Evolutionary conservation across 2,329 filamentous ascomycete genomes (phyloP), one percentile per base, ranked within the genome.

Genomic region (Ilyonectria robusta): DNA sequence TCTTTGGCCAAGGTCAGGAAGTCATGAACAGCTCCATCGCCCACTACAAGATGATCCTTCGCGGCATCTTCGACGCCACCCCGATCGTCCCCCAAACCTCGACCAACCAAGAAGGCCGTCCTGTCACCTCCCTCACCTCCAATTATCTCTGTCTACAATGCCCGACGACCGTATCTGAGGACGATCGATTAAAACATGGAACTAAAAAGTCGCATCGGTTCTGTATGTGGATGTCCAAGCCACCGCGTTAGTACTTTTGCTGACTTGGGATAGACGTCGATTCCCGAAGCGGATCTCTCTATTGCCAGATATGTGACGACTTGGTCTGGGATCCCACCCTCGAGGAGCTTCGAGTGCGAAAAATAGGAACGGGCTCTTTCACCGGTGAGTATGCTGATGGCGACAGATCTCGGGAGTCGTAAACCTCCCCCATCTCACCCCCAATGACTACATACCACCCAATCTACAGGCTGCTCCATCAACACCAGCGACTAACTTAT

Each of bases 251-350:
- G 7, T 31, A 33, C 7, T 19, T 15, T 26, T 59, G 68, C 76
- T 82, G 67, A 81, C 76, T 73, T 57, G 47, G 59, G 46, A 21
- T 72, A 94, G 93, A 92, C 77, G 92, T 95, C 44, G 93, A 96
- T 76, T 95, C 93, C 26, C 86, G 90, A 65, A 91, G 88, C 72
- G 93, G 93, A 44, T 87, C 89, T 56, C 83, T 96, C 7, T 95
- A 92, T 80, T 96, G 93, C 79, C 92, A 94, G 71, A 91, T 94
- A 77, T 96, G 93, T 77, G 89, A 93, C 76, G 93, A 96, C 78
- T 90, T 94, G 70, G 91, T 96, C 35, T 95, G 93, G 86, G 93
- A 96, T 73, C 92, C 93, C 6, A 93, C 92, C 6, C 84, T 96
- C 6, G 93, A 96, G 77, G 91, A 93, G 59, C 86, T 94, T 62